phyloP scores from a whole-genome alignment of 2,329 filamentous ascomycete genomes.

The Conoideocrella luteorostrata region DNA sequence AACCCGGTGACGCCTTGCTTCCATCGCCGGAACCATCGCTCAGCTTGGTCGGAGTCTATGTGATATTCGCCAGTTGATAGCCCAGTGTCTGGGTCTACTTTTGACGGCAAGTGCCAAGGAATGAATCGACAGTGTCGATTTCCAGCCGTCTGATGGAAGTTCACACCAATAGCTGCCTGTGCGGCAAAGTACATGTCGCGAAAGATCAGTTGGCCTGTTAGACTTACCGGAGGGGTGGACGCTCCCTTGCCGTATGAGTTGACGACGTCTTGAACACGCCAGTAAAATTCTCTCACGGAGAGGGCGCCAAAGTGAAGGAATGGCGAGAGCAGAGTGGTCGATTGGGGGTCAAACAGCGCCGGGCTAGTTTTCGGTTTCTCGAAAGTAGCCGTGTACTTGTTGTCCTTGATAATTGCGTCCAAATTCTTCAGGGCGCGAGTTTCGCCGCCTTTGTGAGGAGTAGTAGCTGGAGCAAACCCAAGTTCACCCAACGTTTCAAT shows the following conservation, averaged over 20 bases:
- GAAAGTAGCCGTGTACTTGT: constrained; percentile 65
- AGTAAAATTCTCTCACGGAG: constrained; percentile 66
- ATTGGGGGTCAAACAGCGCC: constrained; percentile 64
- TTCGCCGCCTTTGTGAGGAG: constrained; percentile 66
- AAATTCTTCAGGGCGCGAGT: constrained; percentile 53
- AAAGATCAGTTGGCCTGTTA: constrained; percentile 69
- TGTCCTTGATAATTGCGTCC: constrained; percentile 51
- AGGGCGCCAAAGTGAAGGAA: constrained; percentile 70
- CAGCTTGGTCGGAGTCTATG: constrained; percentile 56
- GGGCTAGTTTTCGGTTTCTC: constrained; percentile 71
- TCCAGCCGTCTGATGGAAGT: constrained; percentile 57
- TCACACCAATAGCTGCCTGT: constrained; percentile 59
- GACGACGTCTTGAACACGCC: constrained; percentile 59
- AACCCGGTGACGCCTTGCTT: constrained; percentile 64
- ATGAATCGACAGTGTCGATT: constrained; percentile 68
- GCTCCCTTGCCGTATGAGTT: constrained; percentile 48
- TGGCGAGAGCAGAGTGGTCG: constrained; percentile 67
- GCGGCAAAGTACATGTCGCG: constrained; percentile 80
- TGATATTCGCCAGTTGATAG: constrained; percentile 54
- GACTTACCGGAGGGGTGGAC: constrained; percentile 58
- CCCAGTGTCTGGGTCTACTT: constrained; percentile 37
- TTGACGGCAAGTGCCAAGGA: constrained; percentile 69
- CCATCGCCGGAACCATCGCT: constrained; percentile 64
- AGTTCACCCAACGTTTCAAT: constrained; percentile 67
- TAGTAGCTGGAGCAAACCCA: constrained; percentile 58